Evolutionary conservation across 305 asterid genomes (phyloP).

Genomic region (Fraxinus platypoda): DNA sequence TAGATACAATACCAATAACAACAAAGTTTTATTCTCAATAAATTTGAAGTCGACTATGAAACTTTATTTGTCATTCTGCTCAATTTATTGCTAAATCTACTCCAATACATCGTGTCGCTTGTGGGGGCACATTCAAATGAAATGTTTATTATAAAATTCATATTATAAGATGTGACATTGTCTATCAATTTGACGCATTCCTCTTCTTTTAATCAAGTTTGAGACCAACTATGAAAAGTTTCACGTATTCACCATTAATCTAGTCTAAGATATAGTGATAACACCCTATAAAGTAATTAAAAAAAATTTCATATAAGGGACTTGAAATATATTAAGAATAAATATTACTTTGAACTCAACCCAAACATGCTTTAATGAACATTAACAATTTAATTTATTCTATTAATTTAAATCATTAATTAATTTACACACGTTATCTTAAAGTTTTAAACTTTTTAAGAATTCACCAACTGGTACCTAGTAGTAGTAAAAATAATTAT

Average conservation of each 20-base stretch:
- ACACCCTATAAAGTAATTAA: background rate
- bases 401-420: background rate
- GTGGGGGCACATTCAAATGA: background rate
- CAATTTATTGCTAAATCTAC: background rate
- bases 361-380: too few species aligned
- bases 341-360: background rate
- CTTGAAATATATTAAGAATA: background rate
- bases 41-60: background rate
- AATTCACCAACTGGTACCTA: background rate
- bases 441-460: background rate
- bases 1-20: too few species aligned
- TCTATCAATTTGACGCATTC: too few species aligned
- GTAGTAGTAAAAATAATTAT: background rate
- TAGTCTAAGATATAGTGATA: background rate
- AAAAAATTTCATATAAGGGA: background rate
- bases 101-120: background rate
- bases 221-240: background rate
- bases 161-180: background rate
- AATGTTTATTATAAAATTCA: background rate
- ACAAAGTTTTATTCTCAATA: background rate
- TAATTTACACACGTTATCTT: background rate
- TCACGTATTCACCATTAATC: background rate
- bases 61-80: background rate
- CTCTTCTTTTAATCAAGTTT: background rate
- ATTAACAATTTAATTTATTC: background rate